Percentiles rank a stretch among this genome's conserved stretches.
phyloP scores from a whole-genome alignment of 1,139 yeast genomes.

The Nakaseomyces sp. region DNA sequence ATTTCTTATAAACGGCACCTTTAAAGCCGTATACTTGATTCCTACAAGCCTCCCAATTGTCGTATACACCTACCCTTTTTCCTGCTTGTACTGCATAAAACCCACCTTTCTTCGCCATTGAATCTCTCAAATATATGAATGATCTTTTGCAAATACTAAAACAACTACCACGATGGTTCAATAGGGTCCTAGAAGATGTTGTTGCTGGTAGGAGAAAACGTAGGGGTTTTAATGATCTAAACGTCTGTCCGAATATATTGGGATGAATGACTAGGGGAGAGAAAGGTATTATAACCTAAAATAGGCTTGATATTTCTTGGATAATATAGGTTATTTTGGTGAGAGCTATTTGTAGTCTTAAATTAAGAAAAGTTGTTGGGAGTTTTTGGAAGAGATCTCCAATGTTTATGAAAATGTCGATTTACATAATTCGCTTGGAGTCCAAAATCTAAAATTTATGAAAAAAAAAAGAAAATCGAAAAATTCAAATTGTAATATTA shows the following conservation, averaged over 20 bases:
- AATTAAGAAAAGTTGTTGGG: too few species aligned
- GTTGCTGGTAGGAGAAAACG: background rate
- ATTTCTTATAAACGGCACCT: conserved; percentile 50
- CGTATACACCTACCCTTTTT: conserved; percentile 42
- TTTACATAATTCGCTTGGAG: background rate
- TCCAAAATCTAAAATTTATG: background rate
- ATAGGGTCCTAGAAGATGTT: background rate
- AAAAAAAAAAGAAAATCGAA: background rate
- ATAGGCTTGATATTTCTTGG: too few species aligned
- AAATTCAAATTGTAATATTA: background rate
- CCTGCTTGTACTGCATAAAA: conserved; percentile 60
- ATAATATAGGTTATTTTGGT: too few species aligned
- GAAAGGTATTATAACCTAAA: too few species aligned
- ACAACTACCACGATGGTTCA: background rate
- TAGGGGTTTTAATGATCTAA: background rate
- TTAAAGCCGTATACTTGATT: conserved; percentile 42
- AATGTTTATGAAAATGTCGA: too few species aligned
- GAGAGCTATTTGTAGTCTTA: too few species aligned
- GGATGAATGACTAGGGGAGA: too few species aligned
- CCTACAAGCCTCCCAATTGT: conserved; percentile 44
- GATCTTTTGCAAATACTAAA: too few species aligned
- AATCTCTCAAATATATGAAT: background rate
- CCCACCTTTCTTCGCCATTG: conserved; percentile 16
- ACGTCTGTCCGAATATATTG: background rate
- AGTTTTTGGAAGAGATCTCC: too few species aligned